Evolutionary conservation across 768 basidiomycete species (phyloP).

Genomic region (Daedaleopsis nitida): DNA sequence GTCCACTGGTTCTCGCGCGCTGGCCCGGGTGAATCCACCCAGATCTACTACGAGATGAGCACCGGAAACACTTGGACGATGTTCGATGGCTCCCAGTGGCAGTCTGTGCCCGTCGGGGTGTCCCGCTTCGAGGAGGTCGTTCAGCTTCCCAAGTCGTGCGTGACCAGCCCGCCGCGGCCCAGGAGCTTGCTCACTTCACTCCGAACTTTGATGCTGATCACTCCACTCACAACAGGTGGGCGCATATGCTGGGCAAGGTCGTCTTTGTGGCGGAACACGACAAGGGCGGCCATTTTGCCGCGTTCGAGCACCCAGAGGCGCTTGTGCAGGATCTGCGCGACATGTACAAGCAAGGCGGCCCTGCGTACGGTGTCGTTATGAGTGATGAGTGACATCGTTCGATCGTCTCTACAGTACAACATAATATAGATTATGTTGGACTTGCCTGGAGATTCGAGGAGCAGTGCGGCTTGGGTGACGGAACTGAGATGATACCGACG

Average conservation of each 20-base stretch:
- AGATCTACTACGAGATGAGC: constrained; percentile 36
- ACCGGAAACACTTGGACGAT: background rate
- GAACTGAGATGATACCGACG: too few species aligned
- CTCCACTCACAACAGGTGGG: constrained; percentile 26
- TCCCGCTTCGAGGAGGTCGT: constrained; percentile 33
- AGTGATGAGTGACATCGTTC: background rate
- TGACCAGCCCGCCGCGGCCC: background rate
- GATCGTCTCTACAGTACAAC: too few species aligned
- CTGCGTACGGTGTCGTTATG: constrained; percentile 26
- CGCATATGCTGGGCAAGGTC: constrained; percentile 22
- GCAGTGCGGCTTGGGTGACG: too few species aligned
- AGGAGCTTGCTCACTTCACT: background rate
- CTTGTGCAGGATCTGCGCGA: constrained; percentile 27
- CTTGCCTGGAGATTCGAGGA: too few species aligned
- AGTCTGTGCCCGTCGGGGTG: constrained; percentile 31
- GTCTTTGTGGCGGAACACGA: constrained; percentile 28
- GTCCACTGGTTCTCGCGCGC: constrained; percentile 39
- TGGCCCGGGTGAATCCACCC: constrained; percentile 32
- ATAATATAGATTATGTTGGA: too few species aligned
- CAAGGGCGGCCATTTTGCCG: constrained; percentile 32
- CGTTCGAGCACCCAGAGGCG: constrained; percentile 28
- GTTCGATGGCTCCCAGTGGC: constrained; percentile 1
- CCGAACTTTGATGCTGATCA: background rate
- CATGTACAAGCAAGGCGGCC: constrained; percentile 32
- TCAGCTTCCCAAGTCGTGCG: constrained; percentile 22